Evolutionary conservation across 306 rosid species (phyloP).

Genomic region (Fagus sylvatica): DNA sequence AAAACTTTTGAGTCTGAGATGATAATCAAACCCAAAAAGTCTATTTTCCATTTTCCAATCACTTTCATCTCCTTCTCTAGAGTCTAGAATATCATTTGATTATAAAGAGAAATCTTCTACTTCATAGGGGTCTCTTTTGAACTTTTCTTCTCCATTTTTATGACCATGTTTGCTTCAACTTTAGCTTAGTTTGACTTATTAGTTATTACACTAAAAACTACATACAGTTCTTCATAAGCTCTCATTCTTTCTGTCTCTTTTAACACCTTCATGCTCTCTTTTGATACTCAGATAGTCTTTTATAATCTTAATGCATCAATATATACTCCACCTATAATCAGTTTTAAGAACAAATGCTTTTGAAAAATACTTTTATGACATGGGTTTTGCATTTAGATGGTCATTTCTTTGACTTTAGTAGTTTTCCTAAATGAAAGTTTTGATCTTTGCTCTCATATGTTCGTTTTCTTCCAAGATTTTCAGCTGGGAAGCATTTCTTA

Average conservation of each 20-base stretch:
- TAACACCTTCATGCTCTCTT: background rate
- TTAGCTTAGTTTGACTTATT: background rate
- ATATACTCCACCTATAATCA: conserved; percentile 1
- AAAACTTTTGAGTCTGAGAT: conserved; percentile 23
- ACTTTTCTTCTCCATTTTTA: conserved; percentile 13
- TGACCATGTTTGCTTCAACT: conserved; percentile 7
- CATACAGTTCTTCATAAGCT: background rate
- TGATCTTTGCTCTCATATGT: background rate
- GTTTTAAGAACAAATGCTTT: conserved; percentile 6
- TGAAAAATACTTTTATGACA: background rate
- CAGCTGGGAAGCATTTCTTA: conserved; percentile 14
- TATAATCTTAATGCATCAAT: background rate
- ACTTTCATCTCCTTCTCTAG: conserved; percentile 17
- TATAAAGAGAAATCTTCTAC: background rate
- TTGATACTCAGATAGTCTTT: background rate
- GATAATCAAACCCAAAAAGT: conserved; percentile 17
- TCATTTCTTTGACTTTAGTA: background rate
- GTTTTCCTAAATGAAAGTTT: conserved; percentile 10
- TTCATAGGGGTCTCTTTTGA: conserved; percentile 7
- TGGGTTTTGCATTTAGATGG: conserved; percentile 3
- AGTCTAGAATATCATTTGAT: conserved; percentile 9
- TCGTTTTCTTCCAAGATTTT: conserved; percentile 11
- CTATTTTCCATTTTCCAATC: conserved; percentile 23
- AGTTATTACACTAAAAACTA: conserved; percentile 7
- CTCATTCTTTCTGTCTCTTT: background rate